Percentiles rank a stretch among this genome's conserved stretches.
phyloP scores from a whole-genome alignment of 805 yeast genomes.

The Aciculoconidium aculeatum region DNA sequence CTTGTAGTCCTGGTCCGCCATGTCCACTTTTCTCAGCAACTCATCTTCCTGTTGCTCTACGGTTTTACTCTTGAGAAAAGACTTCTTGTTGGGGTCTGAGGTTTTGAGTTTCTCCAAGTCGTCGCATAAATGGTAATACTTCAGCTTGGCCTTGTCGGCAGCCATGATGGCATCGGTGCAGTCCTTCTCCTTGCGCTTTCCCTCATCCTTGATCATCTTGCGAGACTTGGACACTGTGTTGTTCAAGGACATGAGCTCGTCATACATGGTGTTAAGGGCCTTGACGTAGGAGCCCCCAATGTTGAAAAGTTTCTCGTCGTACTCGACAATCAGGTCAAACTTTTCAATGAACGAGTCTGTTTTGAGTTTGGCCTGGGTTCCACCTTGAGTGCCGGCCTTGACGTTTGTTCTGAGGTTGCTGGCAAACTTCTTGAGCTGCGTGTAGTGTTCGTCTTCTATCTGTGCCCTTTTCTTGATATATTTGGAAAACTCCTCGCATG shows the following conservation, averaged over 20 bases:
- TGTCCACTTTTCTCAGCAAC: constrained; percentile 67
- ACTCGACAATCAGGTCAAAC: constrained; percentile 63
- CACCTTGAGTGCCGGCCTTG: constrained; percentile 26
- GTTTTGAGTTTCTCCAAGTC: constrained; percentile 79
- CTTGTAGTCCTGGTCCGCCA: constrained; percentile 83
- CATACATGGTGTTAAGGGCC: constrained; percentile 79
- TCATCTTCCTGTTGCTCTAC: constrained; percentile 91
- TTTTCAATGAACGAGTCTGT: constrained; percentile 62
- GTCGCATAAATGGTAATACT: constrained; percentile 71
- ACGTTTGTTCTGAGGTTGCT: constrained; percentile 46
- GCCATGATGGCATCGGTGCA: constrained; percentile 73
- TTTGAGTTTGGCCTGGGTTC: constrained; percentile 37
- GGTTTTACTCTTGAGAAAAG: constrained; percentile 72
- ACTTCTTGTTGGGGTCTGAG: constrained; percentile 79
- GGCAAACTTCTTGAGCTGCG: constrained; percentile 68
- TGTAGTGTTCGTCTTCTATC: constrained; percentile 72
- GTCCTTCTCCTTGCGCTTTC: constrained; percentile 75
- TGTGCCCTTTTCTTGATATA: constrained; percentile 73
- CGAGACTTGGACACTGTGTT: constrained; percentile 66
- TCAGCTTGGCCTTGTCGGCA: constrained; percentile 81
- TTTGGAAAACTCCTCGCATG: constrained; percentile 81
- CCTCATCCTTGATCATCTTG: constrained; percentile 76
- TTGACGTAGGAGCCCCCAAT: constrained; percentile 74
- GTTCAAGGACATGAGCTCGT: constrained; percentile 70
- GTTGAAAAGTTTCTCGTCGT: constrained; percentile 66